Conservation (phyloP, 2,329 filamentous ascomycete genomes). For the Pseudogymnoascus sp. region DNA sequence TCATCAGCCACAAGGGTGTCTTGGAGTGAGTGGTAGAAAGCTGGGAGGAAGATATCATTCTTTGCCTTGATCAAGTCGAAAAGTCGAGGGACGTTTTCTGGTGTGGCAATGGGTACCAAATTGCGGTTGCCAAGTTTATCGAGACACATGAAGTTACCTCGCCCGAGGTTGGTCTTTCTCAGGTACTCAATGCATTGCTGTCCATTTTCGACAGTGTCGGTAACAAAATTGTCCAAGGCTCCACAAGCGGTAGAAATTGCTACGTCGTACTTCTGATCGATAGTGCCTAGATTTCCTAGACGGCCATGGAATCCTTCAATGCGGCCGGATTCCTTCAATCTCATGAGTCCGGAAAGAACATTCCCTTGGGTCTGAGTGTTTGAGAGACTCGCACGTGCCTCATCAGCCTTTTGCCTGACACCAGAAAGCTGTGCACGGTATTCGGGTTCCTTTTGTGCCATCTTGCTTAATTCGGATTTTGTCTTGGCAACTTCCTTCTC, state of each 20-base stretch:
- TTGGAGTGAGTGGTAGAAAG: conserved; percentile 92
- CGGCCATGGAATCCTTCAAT: conserved; percentile 96
- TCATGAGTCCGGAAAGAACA: conserved; percentile 84
- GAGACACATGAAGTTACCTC: conserved; percentile 94
- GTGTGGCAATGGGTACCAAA: conserved; percentile 73
- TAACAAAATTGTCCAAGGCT: conserved; percentile 89
- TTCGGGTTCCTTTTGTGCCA: conserved; percentile 71
- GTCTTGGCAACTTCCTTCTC: conserved; percentile 69
- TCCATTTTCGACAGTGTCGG: conserved; percentile 89
- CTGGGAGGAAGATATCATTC: conserved; percentile 76
- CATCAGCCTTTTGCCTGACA: conserved; percentile 89
- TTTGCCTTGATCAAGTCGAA: conserved; percentile 91
- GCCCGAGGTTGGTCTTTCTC: conserved; percentile 91
- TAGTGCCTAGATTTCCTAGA: conserved; percentile 86
- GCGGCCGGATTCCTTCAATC: conserved; percentile 89
- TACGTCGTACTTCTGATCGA: conserved; percentile 89
- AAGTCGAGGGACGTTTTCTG: conserved; percentile 82
- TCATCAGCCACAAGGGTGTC: conserved; percentile 92
- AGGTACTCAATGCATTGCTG: conserved; percentile 98
- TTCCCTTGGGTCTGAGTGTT: conserved; percentile 89
- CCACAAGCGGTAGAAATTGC: conserved; percentile 97
- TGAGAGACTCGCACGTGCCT: conserved; percentile 83
- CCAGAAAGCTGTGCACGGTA: conserved; percentile 79
- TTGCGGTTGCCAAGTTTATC: conserved; percentile 78
- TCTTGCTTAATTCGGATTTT: conserved; percentile 63